phyloP scores from a whole-genome alignment of 129 eudicot genomes.

The Arctium minus region DNA sequence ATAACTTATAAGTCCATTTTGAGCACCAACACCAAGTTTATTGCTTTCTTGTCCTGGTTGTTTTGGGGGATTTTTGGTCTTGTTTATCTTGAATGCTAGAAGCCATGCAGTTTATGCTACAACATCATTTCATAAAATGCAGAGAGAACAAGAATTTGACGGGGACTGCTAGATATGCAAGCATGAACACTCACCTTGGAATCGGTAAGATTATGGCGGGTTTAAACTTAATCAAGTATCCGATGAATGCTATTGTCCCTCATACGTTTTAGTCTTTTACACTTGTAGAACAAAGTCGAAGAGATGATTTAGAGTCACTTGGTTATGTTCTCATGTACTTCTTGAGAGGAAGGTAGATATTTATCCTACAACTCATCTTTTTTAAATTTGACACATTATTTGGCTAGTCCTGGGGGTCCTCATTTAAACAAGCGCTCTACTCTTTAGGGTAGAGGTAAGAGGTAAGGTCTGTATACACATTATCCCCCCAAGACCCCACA shows the following conservation, averaged over 20 bases:
- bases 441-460: no score
- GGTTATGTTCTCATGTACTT: conserved; percentile 96
- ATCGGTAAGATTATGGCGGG: conserved; percentile 14
- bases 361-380: neutral
- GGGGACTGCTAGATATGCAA: conserved; percentile 37
- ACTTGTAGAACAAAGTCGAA: conserved; percentile 82
- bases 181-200: conserved; percentile 39
- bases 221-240: neutral
- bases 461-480: no score
- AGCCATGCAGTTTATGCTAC: neutral
- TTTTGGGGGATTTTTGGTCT: no score
- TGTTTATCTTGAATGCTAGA: neutral
- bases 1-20: neutral
- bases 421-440: no score
- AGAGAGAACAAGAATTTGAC: conserved; percentile 39
- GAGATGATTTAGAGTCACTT: conserved; percentile 94
- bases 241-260: neutral
- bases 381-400: neutral
- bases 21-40: no score
- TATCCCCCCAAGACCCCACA: no score
- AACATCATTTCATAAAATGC: neutral
- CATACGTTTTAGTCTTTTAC: neutral
- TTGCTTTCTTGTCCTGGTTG: no score
- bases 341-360: conserved; percentile 84
- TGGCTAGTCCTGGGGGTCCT: no score